Conservation (phyloP, 2,329 filamentous ascomycete genomes). For the Alternaria alternata region DNA sequence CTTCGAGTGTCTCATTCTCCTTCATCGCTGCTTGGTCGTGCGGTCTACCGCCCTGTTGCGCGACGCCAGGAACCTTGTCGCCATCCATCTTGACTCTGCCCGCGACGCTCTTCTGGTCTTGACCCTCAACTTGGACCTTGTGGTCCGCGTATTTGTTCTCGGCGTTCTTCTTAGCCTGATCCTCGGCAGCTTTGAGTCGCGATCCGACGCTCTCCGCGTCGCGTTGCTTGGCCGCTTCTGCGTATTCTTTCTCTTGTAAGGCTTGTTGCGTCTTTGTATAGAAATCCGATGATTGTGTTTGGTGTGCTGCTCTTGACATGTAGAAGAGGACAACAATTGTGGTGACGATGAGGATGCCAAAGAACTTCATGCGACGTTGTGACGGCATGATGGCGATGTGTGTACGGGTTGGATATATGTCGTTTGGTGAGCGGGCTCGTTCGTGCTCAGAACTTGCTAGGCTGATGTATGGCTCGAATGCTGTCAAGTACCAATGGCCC, state of each 20-base stretch:
- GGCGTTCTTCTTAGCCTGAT: slow-evolving; percentile 72
- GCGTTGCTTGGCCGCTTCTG: slow-evolving; percentile 55
- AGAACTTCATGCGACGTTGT: slow-evolving; percentile 70
- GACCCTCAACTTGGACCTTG: slow-evolving; percentile 45
- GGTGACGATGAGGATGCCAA: slow-evolving; percentile 70
- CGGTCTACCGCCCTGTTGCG: slow-evolving; percentile 55
- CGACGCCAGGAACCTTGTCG: slow-evolving; percentile 52
- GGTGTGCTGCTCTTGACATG: slow-evolving; percentile 69
- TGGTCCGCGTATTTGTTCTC: slow-evolving; percentile 69
- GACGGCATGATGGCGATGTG: slow-evolving; percentile 43
- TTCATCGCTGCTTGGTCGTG: slow-evolving; percentile 51
- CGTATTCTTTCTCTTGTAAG: slow-evolving; percentile 50
- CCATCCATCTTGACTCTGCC: slow-evolving; percentile 61
- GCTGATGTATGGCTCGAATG: not conserved
- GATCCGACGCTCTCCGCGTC: slow-evolving; percentile 64
- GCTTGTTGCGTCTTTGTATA: slow-evolving; percentile 67
- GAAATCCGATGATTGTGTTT: slow-evolving; percentile 62
- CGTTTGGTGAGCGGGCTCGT: slow-evolving; percentile 12
- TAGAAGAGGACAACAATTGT: slow-evolving; percentile 75
- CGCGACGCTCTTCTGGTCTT: slow-evolving; percentile 59
- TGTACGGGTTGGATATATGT: slow-evolving; percentile 11
- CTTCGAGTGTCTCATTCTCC: slow-evolving; percentile 63
- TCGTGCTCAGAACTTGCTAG: not conserved
- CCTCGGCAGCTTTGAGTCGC: slow-evolving; percentile 72
- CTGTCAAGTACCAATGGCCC: not conserved